These are phyloP conservation scores for Metarhizium humberi DNA, from an alignment of 2,329 filamentous ascomycete species.

Conservation along the genomic window DNA sequence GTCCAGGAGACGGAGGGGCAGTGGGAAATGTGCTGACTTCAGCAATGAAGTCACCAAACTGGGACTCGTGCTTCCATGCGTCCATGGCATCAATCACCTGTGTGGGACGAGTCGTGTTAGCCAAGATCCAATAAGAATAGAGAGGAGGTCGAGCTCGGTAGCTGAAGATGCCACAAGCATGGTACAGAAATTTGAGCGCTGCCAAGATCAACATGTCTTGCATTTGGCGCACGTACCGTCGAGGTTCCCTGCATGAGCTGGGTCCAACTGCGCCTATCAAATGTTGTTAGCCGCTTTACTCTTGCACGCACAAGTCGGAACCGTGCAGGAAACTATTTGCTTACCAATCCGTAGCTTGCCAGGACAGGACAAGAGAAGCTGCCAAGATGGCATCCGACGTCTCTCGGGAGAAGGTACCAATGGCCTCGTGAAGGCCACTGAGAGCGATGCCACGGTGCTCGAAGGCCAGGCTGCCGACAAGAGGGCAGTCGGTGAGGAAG, in stretches of 20 bases:
- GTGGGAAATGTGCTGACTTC: slow-evolving; percentile 68
- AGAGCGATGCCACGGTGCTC: slow-evolving; percentile 81
- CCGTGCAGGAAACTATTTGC: slow-evolving; percentile 17
- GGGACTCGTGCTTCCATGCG: slow-evolving; percentile 80
- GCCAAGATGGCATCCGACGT: slow-evolving; percentile 89
- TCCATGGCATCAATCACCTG: slow-evolving; percentile 89
- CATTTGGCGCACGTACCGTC: slow-evolving; percentile 50
- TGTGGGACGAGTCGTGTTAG: slow-evolving; percentile 3
- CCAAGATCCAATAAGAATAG: background rate
- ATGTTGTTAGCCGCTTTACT: slow-evolving; percentile 17
- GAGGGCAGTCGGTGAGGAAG: slow-evolving; percentile 75
- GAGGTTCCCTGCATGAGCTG: slow-evolving; percentile 87
- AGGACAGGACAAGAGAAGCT: slow-evolving; percentile 83
- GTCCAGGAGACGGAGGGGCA: slow-evolving; percentile 52
- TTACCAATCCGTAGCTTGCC: slow-evolving; percentile 95
- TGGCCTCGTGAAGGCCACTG: slow-evolving; percentile 80
- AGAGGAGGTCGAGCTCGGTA: background rate
- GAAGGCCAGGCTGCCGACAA: slow-evolving; percentile 81
- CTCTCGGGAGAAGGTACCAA: slow-evolving; percentile 71
- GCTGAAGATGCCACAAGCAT: background rate
- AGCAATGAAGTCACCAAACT: slow-evolving; percentile 73
- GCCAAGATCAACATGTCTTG: background rate
- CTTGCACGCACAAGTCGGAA: background rate
- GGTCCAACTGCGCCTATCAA: slow-evolving; percentile 76
- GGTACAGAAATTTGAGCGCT: background rate